phyloP scores from a whole-genome alignment of 148 eudicot genomes.

The Oxyria digyna region DNA sequence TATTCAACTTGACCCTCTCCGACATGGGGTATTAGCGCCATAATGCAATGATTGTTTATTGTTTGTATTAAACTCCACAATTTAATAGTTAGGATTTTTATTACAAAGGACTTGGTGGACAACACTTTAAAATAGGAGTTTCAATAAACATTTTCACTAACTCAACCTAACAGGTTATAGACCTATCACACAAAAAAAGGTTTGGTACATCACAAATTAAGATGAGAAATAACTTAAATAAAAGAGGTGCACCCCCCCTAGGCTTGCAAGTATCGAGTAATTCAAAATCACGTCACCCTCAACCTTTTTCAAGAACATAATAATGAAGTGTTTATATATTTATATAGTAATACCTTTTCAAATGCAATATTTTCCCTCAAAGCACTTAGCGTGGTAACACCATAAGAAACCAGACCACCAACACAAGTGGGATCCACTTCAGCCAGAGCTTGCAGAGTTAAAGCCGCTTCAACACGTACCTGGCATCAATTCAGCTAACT shows the following conservation, averaged over 20 bases:
- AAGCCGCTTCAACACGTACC: constrained; percentile 97
- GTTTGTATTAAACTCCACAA: neutral
- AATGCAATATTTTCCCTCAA: constrained; percentile 76
- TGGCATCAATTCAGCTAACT: constrained; percentile 14
- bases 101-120: neutral
- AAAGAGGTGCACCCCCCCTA: neutral
- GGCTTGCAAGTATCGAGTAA: neutral
- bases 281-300: neutral
- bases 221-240: neutral
- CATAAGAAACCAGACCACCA: constrained; percentile 93
- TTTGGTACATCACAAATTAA: neutral
- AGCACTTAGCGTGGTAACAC: constrained; percentile 67
- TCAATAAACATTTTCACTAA: neutral
- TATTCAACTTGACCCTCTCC: no score
- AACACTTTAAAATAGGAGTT: neutral
- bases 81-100: no score
- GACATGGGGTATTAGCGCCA: neutral
- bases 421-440: constrained; percentile 99
- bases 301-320: neutral
- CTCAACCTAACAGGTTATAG: neutral
- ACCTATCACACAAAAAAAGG: neutral
- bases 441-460: constrained; percentile 72
- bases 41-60: neutral
- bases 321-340: neutral
- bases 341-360: constrained; percentile 55